Base-by-base conservation (phyloP, 371 early-diverging fungal species). In the Mucor sp. region DNA sequence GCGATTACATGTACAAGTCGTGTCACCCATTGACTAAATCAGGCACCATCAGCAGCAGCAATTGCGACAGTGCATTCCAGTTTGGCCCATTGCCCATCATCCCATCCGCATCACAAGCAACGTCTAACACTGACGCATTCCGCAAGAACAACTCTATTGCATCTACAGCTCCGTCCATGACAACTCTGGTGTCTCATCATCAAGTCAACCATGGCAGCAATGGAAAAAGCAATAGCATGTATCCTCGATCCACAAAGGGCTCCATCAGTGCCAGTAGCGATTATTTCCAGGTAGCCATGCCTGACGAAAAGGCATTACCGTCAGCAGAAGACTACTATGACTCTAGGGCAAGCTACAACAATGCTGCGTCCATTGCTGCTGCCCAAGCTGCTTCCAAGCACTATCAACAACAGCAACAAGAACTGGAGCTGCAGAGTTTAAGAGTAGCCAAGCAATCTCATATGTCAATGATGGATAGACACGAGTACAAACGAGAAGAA, bases 21-120 rank as follows among this genome's bases (percentile, higher is more conserved):
- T 15, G 58, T 25, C 71, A 71, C 41, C 67, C 71, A n/a, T 19
- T 71, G 11, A 60, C 67, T 7, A 66, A 71, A 30, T 58, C 63
- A 25, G 43, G 63, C 7, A 62, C 33, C 6, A 25, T 9, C 11
- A 59, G 17, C 7, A 58, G 64, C 27, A 53, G 50, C 28, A 43
- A 27, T 15, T 17, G 17, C 35, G 62, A 70, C 23, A 66, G 63
- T 27, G 67, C 58, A 1, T 67, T 71, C 21, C 67, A 67, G 9
- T 71, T 60, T 48, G 67, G 67, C 11, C 63, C 67, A 8, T 48
- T 71, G n/a, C 71, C 71, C 43, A 63, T 41, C 4, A n/a, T 62
- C 6, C 71, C 71, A 39, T 57, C 30, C 14, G 19, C 43, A 47
- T 21, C 58, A 27, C 4, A 19, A 4, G 57, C 9, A n/a, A 28